Evolutionary conservation across 441 rosid species (phyloP).

Genomic region (Gossypium aridum): DNA sequence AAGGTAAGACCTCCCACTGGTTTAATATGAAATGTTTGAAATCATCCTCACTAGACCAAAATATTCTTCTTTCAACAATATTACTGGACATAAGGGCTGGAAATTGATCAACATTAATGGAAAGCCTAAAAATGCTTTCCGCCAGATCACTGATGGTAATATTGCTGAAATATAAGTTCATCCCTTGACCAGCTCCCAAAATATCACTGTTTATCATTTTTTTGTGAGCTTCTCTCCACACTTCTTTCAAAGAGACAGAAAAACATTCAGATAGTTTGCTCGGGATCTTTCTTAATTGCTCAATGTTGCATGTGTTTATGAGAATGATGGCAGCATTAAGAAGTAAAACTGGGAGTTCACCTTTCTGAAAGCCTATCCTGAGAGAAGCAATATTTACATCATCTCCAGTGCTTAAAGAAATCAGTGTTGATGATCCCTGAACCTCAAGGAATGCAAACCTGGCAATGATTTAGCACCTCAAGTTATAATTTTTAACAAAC

Average conservation of each 20-base stretch:
- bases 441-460: constrained; percentile 43
- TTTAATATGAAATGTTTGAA: constrained; percentile 33
- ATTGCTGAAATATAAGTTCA: constrained; percentile 22
- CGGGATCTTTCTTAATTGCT: constrained; percentile 34
- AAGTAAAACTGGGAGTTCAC: constrained; percentile 24
- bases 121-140: constrained; percentile 50
- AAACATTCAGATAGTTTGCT: constrained; percentile 24
- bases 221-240: constrained; percentile 35
- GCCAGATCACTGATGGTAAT: constrained; percentile 34
- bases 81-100: constrained; percentile 14
- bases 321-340: constrained; percentile 35
- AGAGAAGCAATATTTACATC: constrained; percentile 12
- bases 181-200: constrained; percentile 13
- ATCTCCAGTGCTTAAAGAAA: constrained; percentile 24
- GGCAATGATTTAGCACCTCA: constrained; percentile 21
- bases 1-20: constrained; percentile 48
- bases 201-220: constrained; percentile 23
- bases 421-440: constrained; percentile 17
- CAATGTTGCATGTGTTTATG: constrained; percentile 31
- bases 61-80: constrained; percentile 27
- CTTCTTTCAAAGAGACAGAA: constrained; percentile 26
- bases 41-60: constrained; percentile 24
- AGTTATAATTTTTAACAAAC: background rate
- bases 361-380: constrained; percentile 25
- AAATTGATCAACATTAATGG: constrained; percentile 20